Evolutionary conservation across 1,284 basidiomycete genomes (phyloP).

Genomic region (Puccinia novopanici): DNA sequence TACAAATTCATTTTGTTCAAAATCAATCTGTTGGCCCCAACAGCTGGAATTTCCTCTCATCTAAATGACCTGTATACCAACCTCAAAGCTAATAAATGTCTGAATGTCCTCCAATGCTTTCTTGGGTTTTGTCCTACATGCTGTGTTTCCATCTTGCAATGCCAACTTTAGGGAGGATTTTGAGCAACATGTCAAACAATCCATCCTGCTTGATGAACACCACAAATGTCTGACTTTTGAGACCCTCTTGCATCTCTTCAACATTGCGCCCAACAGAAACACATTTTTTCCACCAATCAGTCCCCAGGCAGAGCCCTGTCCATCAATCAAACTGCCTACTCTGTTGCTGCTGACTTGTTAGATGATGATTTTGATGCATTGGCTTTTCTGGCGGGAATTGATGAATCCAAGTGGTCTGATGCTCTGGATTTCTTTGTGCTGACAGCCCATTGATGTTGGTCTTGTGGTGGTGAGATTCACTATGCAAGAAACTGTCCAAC

Average conservation of each 20-base stretch:
- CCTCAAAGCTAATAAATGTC: background rate
- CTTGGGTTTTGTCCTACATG: background rate
- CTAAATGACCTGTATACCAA: background rate
- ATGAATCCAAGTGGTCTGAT: background rate
- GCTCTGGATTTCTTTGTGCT: background rate
- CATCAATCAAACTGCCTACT: too few species aligned
- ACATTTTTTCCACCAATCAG: background rate
- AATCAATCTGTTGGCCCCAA: background rate
- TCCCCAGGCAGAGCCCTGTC: background rate
- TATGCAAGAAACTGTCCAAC: background rate
- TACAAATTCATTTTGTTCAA: background rate
- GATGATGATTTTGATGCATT: background rate
- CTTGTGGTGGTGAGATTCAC: background rate
- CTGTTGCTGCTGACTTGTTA: background rate
- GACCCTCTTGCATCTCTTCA: background rate
- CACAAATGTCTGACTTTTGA: background rate
- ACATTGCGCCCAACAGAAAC: background rate
- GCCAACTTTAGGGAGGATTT: background rate
- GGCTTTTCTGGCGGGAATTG: too few species aligned
- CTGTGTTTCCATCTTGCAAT: too few species aligned
- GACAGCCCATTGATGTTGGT: background rate
- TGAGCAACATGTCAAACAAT: background rate
- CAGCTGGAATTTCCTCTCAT: background rate
- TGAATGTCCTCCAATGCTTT: background rate
- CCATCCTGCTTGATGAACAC: background rate